These are phyloP conservation scores for Verticillium alfalfae DNA, from an alignment of 2,329 filamentous ascomycete species.

Conservation along the genomic window DNA sequence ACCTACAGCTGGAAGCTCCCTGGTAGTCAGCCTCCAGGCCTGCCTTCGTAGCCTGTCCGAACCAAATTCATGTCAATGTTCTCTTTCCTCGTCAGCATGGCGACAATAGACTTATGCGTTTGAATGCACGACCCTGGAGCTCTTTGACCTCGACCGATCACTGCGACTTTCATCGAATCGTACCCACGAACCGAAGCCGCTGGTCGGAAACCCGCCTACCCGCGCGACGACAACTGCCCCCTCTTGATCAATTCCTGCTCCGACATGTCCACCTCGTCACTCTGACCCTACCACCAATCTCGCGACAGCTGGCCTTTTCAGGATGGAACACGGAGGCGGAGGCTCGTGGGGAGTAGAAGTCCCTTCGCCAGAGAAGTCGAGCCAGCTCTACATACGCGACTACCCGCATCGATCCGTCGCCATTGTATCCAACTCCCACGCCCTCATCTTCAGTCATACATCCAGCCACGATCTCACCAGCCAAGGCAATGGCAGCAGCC, in stretches of 20 bases:
- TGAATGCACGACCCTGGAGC: background rate
- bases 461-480: slow-evolving; percentile 45
- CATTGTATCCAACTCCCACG: slow-evolving; percentile 72
- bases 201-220: background rate
- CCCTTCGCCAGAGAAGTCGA: slow-evolving; percentile 53
- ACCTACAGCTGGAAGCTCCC: background rate
- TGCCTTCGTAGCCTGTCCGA: background rate
- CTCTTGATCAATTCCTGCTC: background rate
- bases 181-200: background rate
- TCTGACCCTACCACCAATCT: background rate
- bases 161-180: background rate
- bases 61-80: background rate
- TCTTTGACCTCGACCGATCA: background rate
- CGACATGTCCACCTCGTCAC: slow-evolving; percentile 2
- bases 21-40: background rate
- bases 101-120: background rate
- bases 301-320: slow-evolving; percentile 7
- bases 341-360: slow-evolving; percentile 39
- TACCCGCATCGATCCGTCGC: slow-evolving; percentile 83
- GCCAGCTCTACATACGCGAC: slow-evolving; percentile 80
- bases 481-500: slow-evolving; percentile 46
- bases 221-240: background rate
- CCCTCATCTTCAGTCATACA: slow-evolving; percentile 79
- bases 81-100: background rate
- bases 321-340: slow-evolving; percentile 42